Evolutionary conservation across 495 filamentous ascomycete species (phyloP), one percentile per base, ranked within the genome.

Genomic region (Xylaria venustula): DNA sequence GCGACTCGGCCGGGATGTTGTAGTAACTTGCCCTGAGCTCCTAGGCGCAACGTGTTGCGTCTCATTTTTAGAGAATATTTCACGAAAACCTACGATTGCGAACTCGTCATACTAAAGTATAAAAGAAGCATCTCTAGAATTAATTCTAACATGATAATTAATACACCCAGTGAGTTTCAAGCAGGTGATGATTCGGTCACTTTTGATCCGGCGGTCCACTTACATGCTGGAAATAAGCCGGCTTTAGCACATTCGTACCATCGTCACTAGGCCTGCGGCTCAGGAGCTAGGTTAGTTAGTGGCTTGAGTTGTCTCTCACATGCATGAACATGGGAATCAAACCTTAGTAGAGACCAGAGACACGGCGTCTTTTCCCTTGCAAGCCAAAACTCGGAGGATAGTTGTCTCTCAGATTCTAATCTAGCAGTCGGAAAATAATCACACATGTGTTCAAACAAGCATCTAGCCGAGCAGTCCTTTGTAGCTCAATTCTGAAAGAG

Each of bases 191-290:
- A 40, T 37, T 40, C 37, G 37, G 37, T 7, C 6, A 15, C 37
- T 40, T 41, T 23, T 14, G 32, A 15, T 17, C 14, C 22, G 50
- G 20, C 22, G 22, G 50, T 40, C 50, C 34, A 40, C 50, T 28
- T 40, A 20, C 32, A 40, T 15, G 37, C 14, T 5, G 37, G 57
- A 25, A 44, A 60, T 60, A 60, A 60, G 28, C 47, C 57, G 57
- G 57, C 36, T 60, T 50, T 60, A 60, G 26, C 57, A 19, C 17
- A n/a, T 41, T 23, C 12, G 12, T 34, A 19, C 8, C n/a, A 49
- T 22, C 12, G 30, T 25, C 23, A 41, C 45, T 5, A 5, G 36
- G 20, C 51, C 50, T 34, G 37, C 36, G 14, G 11, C 3, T 15
- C 20, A 1, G 40, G 19, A 11, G 40, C n/a, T n/a, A n/a, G n/a